Evolutionary conservation across 805 yeast genomes (phyloP).

Genomic region (Saturnispora besseyi): DNA sequence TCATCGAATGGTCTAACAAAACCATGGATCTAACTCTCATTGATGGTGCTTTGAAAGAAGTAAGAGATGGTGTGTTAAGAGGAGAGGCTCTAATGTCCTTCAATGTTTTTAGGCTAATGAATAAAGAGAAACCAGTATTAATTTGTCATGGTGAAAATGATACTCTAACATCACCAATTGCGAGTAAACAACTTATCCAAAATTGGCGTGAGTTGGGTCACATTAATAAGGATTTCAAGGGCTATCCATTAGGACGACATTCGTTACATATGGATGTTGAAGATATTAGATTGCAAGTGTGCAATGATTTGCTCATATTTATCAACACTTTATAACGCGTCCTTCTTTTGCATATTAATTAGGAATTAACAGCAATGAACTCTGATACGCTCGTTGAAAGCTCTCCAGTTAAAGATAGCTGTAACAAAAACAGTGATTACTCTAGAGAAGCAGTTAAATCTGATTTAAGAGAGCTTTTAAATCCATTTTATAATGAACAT

Average conservation of each 20-base stretch:
- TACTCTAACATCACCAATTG: constrained; percentile 44
- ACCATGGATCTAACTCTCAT: constrained; percentile 36
- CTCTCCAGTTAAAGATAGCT: constrained; percentile 1
- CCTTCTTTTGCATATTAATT: background rate
- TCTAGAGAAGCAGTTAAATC: background rate
- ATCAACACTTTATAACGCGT: constrained; percentile 15
- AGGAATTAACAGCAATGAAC: background rate
- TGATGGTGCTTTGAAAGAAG: constrained; percentile 43
- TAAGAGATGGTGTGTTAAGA: constrained; percentile 51
- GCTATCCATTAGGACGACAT: constrained; percentile 32
- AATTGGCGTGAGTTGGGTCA: constrained; percentile 19
- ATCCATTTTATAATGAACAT: background rate
- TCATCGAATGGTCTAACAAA: constrained; percentile 35
- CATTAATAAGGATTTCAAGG: constrained; percentile 21
- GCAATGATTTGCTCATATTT: constrained; percentile 34
- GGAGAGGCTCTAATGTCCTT: constrained; percentile 42
- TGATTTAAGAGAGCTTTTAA: background rate
- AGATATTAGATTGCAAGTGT: constrained; percentile 27
- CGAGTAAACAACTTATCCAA: constrained; percentile 34
- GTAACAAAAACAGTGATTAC: background rate
- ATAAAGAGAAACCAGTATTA: constrained; percentile 38
- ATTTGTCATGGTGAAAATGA: constrained; percentile 60
- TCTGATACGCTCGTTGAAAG: constrained; percentile 8
- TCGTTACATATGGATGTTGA: constrained; percentile 39
- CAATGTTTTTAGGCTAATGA: constrained; percentile 29